Evolutionary conservation across 768 basidiomycete species (phyloP).

Genomic region (Hebeloma cylindrosporum): DNA sequence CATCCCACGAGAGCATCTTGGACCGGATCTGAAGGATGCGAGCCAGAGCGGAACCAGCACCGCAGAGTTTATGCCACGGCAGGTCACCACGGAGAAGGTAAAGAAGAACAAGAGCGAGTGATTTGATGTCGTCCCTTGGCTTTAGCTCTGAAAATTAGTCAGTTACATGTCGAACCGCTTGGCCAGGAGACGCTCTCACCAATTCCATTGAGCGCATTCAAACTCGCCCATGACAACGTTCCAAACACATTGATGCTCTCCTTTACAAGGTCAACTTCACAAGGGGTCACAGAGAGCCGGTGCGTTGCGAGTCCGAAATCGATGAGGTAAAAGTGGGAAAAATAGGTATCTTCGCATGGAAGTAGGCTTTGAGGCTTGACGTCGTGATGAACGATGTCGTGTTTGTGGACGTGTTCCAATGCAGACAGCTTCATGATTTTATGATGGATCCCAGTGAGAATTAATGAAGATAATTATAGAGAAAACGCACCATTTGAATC

Average conservation of each 20-base stretch:
- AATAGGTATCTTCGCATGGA: constrained; percentile 13
- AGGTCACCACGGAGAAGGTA: not conserved
- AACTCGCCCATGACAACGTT: constrained; percentile 29
- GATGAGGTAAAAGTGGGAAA: constrained; percentile 21
- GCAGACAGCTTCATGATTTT: constrained; percentile 22
- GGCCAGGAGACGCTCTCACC: constrained; percentile 6
- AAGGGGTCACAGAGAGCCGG: constrained; percentile 10
- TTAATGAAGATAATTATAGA: not conserved
- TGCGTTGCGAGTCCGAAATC: constrained; percentile 34
- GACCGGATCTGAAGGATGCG: not conserved
- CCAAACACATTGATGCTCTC: constrained; percentile 23
- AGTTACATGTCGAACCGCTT: not conserved
- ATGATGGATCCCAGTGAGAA: not conserved
- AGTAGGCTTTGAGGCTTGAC: constrained; percentile 34
- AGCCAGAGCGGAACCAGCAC: not conserved
- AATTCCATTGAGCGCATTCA: constrained; percentile 28
- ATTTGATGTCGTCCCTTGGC: not conserved
- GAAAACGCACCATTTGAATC: constrained; percentile 23
- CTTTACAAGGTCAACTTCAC: constrained; percentile 20
- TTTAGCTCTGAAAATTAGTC: not conserved
- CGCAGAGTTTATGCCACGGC: not conserved
- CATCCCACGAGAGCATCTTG: not conserved
- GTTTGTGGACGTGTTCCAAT: constrained; percentile 27
- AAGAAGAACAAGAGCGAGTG: not conserved
- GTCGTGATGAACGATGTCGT: constrained; percentile 32